These are phyloP conservation scores for Dalbergia cultrata DNA, from an alignment of 306 rosid genomes.

Conservation along the genomic window DNA sequence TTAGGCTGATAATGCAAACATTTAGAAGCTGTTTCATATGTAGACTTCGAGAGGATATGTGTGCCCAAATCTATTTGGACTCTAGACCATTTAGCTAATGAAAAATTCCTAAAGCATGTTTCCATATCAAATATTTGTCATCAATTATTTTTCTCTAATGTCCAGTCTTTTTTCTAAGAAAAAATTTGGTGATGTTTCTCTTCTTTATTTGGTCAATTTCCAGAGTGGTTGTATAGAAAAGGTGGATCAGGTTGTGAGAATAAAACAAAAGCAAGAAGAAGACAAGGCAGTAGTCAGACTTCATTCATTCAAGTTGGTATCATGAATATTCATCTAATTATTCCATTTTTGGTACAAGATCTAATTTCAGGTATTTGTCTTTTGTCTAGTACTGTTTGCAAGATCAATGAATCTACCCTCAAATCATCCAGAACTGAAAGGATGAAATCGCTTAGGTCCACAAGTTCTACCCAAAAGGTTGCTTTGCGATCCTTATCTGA, in stretches of 20 bases:
- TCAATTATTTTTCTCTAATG: neutral
- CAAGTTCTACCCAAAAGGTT: constrained; percentile 66
- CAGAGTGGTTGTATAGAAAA: constrained; percentile 64
- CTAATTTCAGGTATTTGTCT: constrained; percentile 35
- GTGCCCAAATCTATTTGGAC: constrained; percentile 20
- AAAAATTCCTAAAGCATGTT: constrained; percentile 33
- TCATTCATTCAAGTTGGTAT: constrained; percentile 82
- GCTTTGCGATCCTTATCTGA: constrained; percentile 35
- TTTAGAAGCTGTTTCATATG: neutral
- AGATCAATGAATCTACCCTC: constrained; percentile 48
- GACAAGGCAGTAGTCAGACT: constrained; percentile 74
- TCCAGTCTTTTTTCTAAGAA: neutral
- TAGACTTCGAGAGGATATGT: constrained; percentile 26
- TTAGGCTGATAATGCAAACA: constrained; percentile 21
- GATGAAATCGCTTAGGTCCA: constrained; percentile 79
- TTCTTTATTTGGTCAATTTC: constrained; percentile 41
- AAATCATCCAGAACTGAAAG: constrained; percentile 62
- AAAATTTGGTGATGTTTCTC: neutral
- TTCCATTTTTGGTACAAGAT: constrained; percentile 34
- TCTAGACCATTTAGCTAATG: constrained; percentile 13
- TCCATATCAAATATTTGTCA: constrained; percentile 2
- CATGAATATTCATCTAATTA: constrained; percentile 4
- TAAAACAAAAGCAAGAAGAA: constrained; percentile 82
- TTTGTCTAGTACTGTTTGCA: constrained; percentile 57
- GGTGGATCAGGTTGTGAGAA: constrained; percentile 66